Conservation (phyloP, 78 protist genomes). For the Isochrysis galbana region DNA sequence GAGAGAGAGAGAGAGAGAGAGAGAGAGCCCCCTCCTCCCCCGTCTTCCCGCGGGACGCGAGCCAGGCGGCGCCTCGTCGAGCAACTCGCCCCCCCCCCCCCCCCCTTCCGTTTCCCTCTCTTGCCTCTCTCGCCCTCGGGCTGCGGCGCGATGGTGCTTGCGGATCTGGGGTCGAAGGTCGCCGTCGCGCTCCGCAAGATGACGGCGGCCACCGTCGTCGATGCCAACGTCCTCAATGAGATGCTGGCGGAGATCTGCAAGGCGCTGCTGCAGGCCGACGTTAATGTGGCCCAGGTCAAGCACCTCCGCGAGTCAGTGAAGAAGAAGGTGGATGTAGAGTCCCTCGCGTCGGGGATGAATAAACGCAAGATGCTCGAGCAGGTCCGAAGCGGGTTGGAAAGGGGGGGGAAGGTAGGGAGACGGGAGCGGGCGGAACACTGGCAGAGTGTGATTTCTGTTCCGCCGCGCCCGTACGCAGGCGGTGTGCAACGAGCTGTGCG, state of each 20-base stretch:
- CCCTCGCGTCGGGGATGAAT: conserved; percentile 83
- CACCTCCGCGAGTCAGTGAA: conserved; percentile 73
- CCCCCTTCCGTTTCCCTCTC: no score
- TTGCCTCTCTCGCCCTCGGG: no score
- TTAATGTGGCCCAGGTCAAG: conserved; percentile 66
- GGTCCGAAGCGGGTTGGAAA: no score
- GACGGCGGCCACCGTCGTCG: conserved; percentile 64
- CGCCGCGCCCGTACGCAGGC: no score
- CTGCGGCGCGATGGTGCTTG: conserved; percentile 78
- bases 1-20: no score
- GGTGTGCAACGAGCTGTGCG: conserved; percentile 84
- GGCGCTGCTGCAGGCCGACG: conserved; percentile 90
- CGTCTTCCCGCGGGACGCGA: no score
- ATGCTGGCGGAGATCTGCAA: conserved; percentile 71
- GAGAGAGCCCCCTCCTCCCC: no score
- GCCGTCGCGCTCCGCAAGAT: conserved; percentile 77
- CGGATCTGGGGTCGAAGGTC: conserved; percentile 83
- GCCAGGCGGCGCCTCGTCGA: no score
- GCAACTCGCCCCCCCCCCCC: no score
- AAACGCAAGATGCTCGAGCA: conserved; percentile 72
- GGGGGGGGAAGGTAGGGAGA: neutral
- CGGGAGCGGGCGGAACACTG: neutral
- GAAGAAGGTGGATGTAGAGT: conserved; percentile 61
- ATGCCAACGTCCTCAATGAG: conserved; percentile 70
- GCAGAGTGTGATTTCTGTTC: neutral